Evolutionary conservation across 129 eudicot genomes (phyloP).

Genomic region (Saposhnikovia divaricata): DNA sequence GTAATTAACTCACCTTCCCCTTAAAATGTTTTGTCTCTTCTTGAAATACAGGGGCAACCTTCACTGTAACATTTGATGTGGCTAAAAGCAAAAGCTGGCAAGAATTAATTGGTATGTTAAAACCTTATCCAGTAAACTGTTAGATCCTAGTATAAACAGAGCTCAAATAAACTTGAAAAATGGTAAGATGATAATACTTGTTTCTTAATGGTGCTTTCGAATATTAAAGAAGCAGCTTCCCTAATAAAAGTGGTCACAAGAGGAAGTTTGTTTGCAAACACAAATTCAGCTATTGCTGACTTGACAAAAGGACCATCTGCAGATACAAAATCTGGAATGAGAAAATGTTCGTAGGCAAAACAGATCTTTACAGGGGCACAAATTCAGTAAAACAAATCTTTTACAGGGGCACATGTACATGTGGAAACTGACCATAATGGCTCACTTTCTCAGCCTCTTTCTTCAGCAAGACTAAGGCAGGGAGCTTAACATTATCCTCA

Average conservation of each 20-base stretch:
- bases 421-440: slow-evolving; percentile 50
- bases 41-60: slow-evolving; percentile 46
- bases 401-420: not conserved
- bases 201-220: slow-evolving; percentile 68
- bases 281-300: slow-evolving; percentile 65
- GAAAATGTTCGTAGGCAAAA: slow-evolving; percentile 2
- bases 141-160: not conserved
- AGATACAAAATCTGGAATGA: slow-evolving; percentile 13
- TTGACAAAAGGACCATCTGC: slow-evolving; percentile 64
- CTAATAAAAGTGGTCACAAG: slow-evolving; percentile 71
- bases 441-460: slow-evolving; percentile 74
- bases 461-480: slow-evolving; percentile 67
- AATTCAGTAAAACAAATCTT: not conserved
- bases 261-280: slow-evolving; percentile 75
- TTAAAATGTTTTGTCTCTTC: slow-evolving; percentile 76
- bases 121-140: not conserved
- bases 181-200: slow-evolving; percentile 35
- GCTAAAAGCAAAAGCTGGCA: slow-evolving; percentile 69
- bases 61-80: slow-evolving; percentile 41
- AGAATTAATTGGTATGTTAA: slow-evolving; percentile 6
- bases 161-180: not conserved
- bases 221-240: slow-evolving; percentile 61
- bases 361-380: not conserved
- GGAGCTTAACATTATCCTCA: slow-evolving; percentile 51
- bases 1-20: slow-evolving; percentile 61